Evolutionary conservation across 2,329 filamentous ascomycete species (phyloP).

Genomic region (Thelonectria blattea): DNA sequence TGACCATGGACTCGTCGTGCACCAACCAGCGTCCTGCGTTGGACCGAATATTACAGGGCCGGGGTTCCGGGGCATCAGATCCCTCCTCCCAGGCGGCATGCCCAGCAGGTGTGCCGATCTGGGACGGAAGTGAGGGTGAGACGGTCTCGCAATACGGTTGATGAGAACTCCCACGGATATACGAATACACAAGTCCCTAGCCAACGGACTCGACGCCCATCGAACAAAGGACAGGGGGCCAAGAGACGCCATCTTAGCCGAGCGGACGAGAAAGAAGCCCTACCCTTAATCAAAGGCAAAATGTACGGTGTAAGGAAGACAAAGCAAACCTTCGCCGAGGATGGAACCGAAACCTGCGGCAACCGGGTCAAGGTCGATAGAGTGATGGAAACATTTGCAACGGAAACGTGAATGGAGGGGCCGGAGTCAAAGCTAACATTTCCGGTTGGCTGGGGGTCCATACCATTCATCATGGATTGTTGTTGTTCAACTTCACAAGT

Average conservation of each 20-base stretch:
- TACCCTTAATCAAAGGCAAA: neutral
- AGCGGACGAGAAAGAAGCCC: neutral
- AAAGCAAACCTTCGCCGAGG: neutral
- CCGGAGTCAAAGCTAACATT: slow-evolving; percentile 11
- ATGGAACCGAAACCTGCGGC: slow-evolving; percentile 1
- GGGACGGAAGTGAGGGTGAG: slow-evolving; percentile 5
- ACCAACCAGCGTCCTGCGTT: slow-evolving; percentile 7
- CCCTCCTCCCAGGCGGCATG: neutral
- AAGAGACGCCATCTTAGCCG: slow-evolving; percentile 1
- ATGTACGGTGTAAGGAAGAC: neutral
- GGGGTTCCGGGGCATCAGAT: neutral
- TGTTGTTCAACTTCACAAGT: slow-evolving; percentile 5
- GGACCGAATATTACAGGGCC: neutral
- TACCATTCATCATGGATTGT: slow-evolving; percentile 14
- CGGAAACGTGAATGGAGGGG: slow-evolving; percentile 10
- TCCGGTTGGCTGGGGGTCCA: slow-evolving; percentile 20
- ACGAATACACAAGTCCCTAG: no score
- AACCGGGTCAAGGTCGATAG: neutral
- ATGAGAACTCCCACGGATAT: neutral
- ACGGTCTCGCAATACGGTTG: slow-evolving; percentile 6
- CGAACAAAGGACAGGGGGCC: slow-evolving; percentile 5
- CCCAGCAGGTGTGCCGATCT: neutral
- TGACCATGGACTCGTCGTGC: neutral
- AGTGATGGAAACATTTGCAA: slow-evolving; percentile 8
- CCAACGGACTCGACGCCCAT: neutral